Evolutionary conservation across 371 early-diverging fungal species (phyloP), one percentile per base, ranked within the genome.

Genomic region (Mortierella polycephala): DNA sequence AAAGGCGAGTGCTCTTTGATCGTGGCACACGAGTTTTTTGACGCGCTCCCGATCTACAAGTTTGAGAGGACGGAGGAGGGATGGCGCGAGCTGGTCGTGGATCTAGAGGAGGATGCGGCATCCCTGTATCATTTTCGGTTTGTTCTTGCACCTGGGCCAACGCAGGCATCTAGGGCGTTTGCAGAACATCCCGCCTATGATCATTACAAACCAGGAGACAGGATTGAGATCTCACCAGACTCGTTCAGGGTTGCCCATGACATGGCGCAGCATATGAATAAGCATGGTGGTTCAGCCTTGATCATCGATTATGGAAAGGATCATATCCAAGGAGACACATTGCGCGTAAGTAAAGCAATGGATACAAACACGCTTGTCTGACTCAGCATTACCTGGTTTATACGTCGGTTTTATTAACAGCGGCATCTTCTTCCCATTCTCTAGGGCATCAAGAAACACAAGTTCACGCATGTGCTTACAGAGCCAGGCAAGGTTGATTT

Each of bases 1-100:
- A 30, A 30, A 30, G 30, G 30, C 30, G 81, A 81, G 52, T 89
- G 84, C 75, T 85, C 92, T 7, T 70, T 93, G 60, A 64, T 93
- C 12, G 86, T 95, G 69, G 94, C 98, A 0, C 97, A 98, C 83
- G 99, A 98, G 83, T 97, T 98, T 57, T 96, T 99, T 83, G 99
- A 99, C 75, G 98, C 99, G 1, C 82, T 99, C 44, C 97, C 99
- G 0, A 87, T 98, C 40, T 92, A 94, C 82, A 90, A 89, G 67
- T 96, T 96, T 74, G 85, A 94, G 86, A 86, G 86, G 81, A 91
- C 92, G 0, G 80, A 83, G 0, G 81, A 89, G 20, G 95, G 95
- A 11, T 97, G 97, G 98, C 84, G 93, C 40, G 98, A 98, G 71
- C 81, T 96, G 20, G 67, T 97, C 47, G 89, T 98, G 5, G 96